Conservation (phyloP, 345 rosid genomes). For the Angophora floribunda region DNA sequence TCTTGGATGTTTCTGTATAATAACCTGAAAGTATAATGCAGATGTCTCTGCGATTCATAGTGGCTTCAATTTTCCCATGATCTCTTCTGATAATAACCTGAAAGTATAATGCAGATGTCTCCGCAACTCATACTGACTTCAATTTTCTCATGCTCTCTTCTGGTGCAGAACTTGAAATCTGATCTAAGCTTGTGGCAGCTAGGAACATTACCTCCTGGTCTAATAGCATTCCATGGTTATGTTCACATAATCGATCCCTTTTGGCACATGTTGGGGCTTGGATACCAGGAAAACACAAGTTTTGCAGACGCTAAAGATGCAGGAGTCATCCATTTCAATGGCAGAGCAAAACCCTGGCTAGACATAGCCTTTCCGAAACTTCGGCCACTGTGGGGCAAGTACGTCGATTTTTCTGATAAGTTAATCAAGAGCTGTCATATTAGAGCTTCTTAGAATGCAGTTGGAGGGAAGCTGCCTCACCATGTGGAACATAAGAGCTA, state of each 20-base stretch:
- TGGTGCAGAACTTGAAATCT: conserved; percentile 79
- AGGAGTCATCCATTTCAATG: conserved; percentile 90
- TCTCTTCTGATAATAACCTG: neutral
- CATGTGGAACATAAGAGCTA: neutral
- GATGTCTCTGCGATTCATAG: neutral
- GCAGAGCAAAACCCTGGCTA: conserved; percentile 99
- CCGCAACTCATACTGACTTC: neutral
- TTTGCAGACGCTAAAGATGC: conserved; percentile 54
- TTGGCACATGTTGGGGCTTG: conserved; percentile 98
- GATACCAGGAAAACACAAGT: conserved; percentile 85
- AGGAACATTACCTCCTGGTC: conserved; percentile 89
- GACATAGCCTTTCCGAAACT: conserved; percentile 88
- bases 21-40: neutral
- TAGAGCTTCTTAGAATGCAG: conserved; percentile 31
- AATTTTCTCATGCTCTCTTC: neutral
- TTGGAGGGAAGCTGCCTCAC: neutral
- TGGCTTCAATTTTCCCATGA: neutral
- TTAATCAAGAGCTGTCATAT: conserved; percentile 85
- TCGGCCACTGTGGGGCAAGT: conserved; percentile 77
- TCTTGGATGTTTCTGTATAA: neutral
- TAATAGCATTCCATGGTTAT: conserved; percentile 89
- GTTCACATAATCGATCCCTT: conserved; percentile 81
- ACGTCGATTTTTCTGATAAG: conserved; percentile 76
- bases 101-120: neutral
- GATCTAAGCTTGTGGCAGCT: conserved; percentile 97